Conservation (phyloP, 352 stramenopile species). For the Phytopythium mirpurense region DNA sequence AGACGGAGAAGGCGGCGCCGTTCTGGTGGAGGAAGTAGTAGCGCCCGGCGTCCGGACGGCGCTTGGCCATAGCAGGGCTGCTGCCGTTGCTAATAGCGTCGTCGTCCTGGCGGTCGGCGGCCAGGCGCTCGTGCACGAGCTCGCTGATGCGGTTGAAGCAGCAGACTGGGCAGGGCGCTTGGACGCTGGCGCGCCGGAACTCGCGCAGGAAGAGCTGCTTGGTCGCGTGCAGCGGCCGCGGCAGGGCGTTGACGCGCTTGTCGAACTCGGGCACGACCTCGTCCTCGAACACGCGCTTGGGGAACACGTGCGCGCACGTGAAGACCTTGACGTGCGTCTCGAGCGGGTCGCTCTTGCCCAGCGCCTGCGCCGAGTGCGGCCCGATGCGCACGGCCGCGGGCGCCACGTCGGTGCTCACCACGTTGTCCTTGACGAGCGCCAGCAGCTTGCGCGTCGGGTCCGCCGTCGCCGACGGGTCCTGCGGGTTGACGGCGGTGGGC, state of each 20-base stretch:
- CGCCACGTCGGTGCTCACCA: conserved; percentile 66
- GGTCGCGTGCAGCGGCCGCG: conserved; percentile 53
- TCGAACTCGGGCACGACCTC: conserved; percentile 80
- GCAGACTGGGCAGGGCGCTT: conserved; percentile 78
- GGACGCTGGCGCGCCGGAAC: conserved; percentile 51
- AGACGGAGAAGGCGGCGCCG: conserved; percentile 16
- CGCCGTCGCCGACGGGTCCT: conserved; percentile 1
- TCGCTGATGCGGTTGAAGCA: conserved; percentile 76
- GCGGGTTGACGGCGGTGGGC: conserved; percentile 3
- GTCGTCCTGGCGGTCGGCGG: not conserved
- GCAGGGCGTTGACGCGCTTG: conserved; percentile 64
- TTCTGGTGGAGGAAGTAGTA: conserved; percentile 63
- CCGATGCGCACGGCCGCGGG: conserved; percentile 41
- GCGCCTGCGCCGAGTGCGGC: conserved; percentile 53
- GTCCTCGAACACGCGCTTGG: conserved; percentile 83
- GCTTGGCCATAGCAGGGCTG: no score
- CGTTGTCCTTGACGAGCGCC: conserved; percentile 69
- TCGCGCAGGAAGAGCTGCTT: conserved; percentile 61
- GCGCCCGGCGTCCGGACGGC: no score
- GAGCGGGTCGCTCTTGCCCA: conserved; percentile 80
- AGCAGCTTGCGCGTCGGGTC: conserved; percentile 34
- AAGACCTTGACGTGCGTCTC: conserved; percentile 86
- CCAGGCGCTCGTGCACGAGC: conserved; percentile 35
- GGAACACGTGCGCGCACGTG: conserved; percentile 77
- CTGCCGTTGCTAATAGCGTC: not conserved